phyloP scores from a whole-genome alignment of 1,284 basidiomycete genomes.

The Rugosomyces carneus region DNA sequence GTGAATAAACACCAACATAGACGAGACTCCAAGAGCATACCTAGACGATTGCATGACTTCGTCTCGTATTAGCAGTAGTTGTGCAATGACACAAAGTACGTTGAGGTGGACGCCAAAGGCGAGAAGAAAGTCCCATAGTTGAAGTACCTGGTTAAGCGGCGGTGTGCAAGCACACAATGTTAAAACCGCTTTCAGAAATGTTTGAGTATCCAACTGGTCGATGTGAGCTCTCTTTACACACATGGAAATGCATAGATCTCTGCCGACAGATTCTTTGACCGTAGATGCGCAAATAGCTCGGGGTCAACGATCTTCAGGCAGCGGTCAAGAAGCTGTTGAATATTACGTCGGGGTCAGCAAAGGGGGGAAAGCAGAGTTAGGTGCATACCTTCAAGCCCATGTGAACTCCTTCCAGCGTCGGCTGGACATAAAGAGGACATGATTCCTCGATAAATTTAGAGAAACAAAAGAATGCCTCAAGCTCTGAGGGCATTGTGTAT shows the following conservation, averaged over 20 bases:
- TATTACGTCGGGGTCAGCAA: not conserved
- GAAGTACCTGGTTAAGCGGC: conserved; percentile 88
- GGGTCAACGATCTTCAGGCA: conserved; percentile 89
- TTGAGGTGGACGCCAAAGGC: conserved; percentile 96
- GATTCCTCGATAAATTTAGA: conserved; percentile 89
- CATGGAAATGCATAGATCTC: conserved; percentile 98
- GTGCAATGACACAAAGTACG: conserved; percentile 93
- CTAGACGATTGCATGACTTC: conserved; percentile 82
- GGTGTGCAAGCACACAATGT: conserved; percentile 97
- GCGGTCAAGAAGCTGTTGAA: conserved; percentile 75
- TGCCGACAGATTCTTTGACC: conserved; percentile 91
- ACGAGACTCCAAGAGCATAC: conserved; percentile 38
- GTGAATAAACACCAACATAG: not conserved
- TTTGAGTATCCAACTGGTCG: conserved; percentile 1
- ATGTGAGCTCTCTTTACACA: conserved; percentile 33
- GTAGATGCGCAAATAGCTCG: conserved; percentile 76
- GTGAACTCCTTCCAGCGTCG: conserved; percentile 92
- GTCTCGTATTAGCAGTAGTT: conserved; percentile 83
- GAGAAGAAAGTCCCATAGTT: conserved; percentile 95
- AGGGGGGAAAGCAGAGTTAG: conserved; percentile 19
- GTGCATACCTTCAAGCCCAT: conserved; percentile 78
- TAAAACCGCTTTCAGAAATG: conserved; percentile 62
- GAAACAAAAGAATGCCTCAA: conserved; percentile 96
- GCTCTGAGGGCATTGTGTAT: conserved; percentile 91
- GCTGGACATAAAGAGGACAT: conserved; percentile 93